Conservation (phyloP, 1,139 yeast genomes). For the Debaryomycetaceae sp. region DNA sequence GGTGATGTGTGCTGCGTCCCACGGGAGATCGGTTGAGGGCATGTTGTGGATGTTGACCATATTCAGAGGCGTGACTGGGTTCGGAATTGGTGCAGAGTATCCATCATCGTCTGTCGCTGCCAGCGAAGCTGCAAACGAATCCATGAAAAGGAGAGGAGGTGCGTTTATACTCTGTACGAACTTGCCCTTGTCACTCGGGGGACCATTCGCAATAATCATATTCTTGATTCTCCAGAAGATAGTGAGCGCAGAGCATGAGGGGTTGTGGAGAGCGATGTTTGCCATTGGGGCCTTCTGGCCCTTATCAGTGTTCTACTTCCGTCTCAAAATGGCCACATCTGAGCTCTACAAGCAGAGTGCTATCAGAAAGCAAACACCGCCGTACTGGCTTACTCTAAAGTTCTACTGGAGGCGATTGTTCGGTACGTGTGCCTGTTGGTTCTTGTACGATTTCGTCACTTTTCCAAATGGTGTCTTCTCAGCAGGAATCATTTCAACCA, state of each 20-base stretch:
- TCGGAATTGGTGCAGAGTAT: slow-evolving; percentile 77
- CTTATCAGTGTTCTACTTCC: slow-evolving; percentile 64
- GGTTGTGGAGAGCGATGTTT: slow-evolving; percentile 71
- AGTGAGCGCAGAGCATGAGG: slow-evolving; percentile 46
- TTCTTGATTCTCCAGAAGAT: slow-evolving; percentile 66
- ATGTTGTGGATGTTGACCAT: slow-evolving; percentile 72
- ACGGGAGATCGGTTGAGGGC: slow-evolving; percentile 38
- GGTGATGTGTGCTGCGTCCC: slow-evolving; percentile 47
- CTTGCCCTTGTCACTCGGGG: slow-evolving; percentile 70
- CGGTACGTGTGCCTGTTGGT: slow-evolving; percentile 49
- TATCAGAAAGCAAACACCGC: slow-evolving; percentile 34
- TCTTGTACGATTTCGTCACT: slow-evolving; percentile 50
- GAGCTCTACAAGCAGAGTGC: slow-evolving; percentile 46
- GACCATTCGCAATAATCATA: slow-evolving; percentile 68
- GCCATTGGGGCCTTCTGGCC: slow-evolving; percentile 80
- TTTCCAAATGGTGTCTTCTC: slow-evolving; percentile 52
- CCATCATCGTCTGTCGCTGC: slow-evolving; percentile 70
- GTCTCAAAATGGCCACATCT: slow-evolving; percentile 68
- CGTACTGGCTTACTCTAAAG: slow-evolving; percentile 45
- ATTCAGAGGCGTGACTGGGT: slow-evolving; percentile 65
- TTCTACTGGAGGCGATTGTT: slow-evolving; percentile 45
- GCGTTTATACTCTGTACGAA: slow-evolving; percentile 65
- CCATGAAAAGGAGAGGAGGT: slow-evolving; percentile 59
- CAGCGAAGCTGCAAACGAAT: slow-evolving; percentile 68
- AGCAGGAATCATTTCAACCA: slow-evolving; percentile 40